These are phyloP conservation scores for Chalciporus sp. DNA, from an alignment of 1,284 basidiomycete species.

Conservation along the genomic window DNA sequence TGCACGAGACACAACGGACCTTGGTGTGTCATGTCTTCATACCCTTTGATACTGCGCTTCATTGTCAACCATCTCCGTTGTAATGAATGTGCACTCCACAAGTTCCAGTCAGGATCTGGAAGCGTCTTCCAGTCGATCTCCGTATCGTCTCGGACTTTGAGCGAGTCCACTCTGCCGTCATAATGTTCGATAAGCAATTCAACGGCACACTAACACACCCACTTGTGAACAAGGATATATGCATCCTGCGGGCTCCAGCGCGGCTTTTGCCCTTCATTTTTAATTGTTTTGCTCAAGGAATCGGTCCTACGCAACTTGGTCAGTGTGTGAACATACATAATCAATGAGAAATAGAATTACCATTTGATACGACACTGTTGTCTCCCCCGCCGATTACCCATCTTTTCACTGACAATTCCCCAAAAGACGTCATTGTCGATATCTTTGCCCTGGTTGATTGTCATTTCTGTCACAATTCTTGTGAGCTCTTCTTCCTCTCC, in stretches of 20 bases:
- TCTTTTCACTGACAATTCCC: constrained; percentile 71
- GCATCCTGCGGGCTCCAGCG: constrained; percentile 78
- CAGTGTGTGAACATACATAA: neutral
- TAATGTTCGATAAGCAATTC: neutral
- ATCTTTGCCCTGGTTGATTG: constrained; percentile 64
- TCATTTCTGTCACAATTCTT: constrained; percentile 72
- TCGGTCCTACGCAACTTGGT: constrained; percentile 59
- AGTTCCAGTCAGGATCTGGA: constrained; percentile 72
- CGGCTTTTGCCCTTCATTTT: constrained; percentile 65
- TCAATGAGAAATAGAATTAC: constrained; percentile 39
- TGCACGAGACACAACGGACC: constrained; percentile 43
- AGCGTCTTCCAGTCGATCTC: constrained; percentile 83
- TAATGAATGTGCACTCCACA: constrained; percentile 78
- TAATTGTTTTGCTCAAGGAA: constrained; percentile 67
- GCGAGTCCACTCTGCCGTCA: constrained; percentile 60
- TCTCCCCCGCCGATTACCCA: constrained; percentile 73
- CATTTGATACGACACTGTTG: constrained; percentile 88
- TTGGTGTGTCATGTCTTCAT: constrained; percentile 75
- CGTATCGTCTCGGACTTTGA: constrained; percentile 76
- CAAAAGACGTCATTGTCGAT: constrained; percentile 81
- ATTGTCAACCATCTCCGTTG: constrained; percentile 78
- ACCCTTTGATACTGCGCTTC: constrained; percentile 72
- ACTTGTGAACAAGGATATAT: constrained; percentile 82
- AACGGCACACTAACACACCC: constrained; percentile 27
- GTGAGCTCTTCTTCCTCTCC: constrained; percentile 75